A percentile compares a stretch with the other conserved stretches of the same genome.
Conservation (phyloP, 164 flowering plant species). For the Nymphaea colorata region DNA sequence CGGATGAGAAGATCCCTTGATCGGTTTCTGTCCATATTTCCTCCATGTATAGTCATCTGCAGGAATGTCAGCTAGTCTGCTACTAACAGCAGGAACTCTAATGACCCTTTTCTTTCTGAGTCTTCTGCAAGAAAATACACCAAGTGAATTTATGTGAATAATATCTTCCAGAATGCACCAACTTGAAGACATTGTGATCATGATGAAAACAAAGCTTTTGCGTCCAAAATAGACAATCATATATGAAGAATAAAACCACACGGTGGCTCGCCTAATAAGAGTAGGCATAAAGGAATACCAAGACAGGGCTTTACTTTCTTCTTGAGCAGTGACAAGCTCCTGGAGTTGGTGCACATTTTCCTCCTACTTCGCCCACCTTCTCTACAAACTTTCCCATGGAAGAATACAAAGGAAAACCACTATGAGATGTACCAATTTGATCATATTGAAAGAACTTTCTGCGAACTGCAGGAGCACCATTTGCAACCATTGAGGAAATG, state of each 20-base stretch:
- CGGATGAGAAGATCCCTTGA: conserved; percentile 40
- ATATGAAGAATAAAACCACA: too few relatives aligned
- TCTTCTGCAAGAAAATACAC: conserved; percentile 14
- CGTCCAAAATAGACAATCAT: not conserved
- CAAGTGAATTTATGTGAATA: not conserved
- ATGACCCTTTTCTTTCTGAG: conserved; percentile 21
- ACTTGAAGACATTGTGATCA: not conserved
- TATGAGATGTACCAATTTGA: conserved; percentile 2
- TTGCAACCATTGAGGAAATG: conserved; percentile 1
- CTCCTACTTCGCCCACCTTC: conserved; percentile 8
- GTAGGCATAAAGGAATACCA: not conserved
- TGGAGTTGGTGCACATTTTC: conserved; percentile 12
- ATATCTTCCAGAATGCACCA: not conserved
- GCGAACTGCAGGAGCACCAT: conserved; percentile 1
- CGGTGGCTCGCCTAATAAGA: not conserved
- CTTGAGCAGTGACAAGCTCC: conserved; percentile 29
- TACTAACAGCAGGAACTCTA: conserved; percentile 22
- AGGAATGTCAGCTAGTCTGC: conserved; percentile 28
- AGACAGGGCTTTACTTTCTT: conserved; percentile 12
- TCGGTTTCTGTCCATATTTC: conserved; percentile 38
- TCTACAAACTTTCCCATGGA: conserved; percentile 7
- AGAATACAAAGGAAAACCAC: conserved; percentile 5
- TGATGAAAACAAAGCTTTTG: not conserved
- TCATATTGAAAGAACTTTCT: conserved; percentile 1
- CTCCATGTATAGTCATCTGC: conserved; percentile 35